Evolutionary conservation across 2,329 filamentous ascomycete species (phyloP).

Genomic region (Epichloe gansuensis): DNA sequence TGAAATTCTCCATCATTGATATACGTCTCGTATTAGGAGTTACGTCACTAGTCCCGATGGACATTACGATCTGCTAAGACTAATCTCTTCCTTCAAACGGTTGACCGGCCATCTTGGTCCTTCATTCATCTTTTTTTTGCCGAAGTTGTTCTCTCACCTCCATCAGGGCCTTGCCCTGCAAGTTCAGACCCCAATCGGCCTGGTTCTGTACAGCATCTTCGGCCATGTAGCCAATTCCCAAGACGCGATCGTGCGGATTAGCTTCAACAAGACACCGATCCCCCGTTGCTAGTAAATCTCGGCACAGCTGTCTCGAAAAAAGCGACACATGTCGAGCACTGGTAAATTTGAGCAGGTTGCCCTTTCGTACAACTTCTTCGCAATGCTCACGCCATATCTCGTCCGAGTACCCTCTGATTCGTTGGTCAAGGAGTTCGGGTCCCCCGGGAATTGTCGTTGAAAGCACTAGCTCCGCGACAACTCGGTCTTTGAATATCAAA

Average conservation of each 20-base stretch:
- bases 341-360: constrained; percentile 48
- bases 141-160: constrained; percentile 29
- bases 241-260: constrained; percentile 46
- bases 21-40: too few species aligned
- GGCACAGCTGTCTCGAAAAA: too few species aligned
- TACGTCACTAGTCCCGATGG: too few species aligned
- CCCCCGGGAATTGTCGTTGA: too few species aligned
- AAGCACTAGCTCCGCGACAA: too few species aligned
- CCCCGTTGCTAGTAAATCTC: constrained; percentile 37
- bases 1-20: too few species aligned
- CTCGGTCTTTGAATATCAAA: too few species aligned
- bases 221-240: constrained; percentile 51
- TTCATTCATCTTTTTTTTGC: background rate
- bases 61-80: too few species aligned
- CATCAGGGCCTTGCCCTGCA: constrained; percentile 51
- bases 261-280: constrained; percentile 50
- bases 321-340: constrained; percentile 10
- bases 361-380: constrained; percentile 40
- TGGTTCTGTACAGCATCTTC: constrained; percentile 34
- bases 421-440: constrained; percentile 36
- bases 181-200: constrained; percentile 47
- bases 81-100: background rate
- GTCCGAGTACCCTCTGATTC: constrained; percentile 38
- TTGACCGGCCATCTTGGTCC: background rate
- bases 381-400: constrained; percentile 38